Evolutionary conservation across 1,139 yeast genomes (phyloP), one percentile per base, ranked within the genome.

Genomic region (Geotrichum macrosporum): DNA sequence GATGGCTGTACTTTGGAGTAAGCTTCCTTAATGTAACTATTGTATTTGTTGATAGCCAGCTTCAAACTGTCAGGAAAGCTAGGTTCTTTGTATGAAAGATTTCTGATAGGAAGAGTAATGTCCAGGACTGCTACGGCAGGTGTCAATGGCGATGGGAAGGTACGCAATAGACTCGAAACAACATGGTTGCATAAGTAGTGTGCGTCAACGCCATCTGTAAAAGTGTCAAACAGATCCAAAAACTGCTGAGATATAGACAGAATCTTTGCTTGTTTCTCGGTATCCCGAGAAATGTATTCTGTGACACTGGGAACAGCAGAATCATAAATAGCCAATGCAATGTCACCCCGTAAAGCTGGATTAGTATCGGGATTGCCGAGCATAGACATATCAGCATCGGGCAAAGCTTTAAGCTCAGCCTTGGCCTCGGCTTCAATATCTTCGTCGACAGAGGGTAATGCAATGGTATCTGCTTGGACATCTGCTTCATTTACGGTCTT

Each of bases 271-370:
- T 35, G 40, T 20, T 43, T 46, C 29, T 49, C 52, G 8, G 13
- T 22, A 12, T 32, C 42, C 6, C 44, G 12, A 4, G 46, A 26
- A 30, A 44, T 38, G 26, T 45, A 45, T 19, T 42, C 46, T 21
- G 46, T 30, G 21, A 49, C 35, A 29, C 43, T 42, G 16, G 50
- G 47, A 8, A 44, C 68, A 39, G 84, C 81, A 37, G 84, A 74
- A 63, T 88, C 96, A 60, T 78, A 88, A 19, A 88, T 77, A 0
- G 94, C 78, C 56, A 88, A 72, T 2, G 94, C 94, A 47, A 89
- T 80, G 61, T 88, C 96, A 50, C 97, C 96, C 58, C 80, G 80
- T 56, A 89, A 72, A 0, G 95, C 96, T 6, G 96, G 96, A 60
- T 88, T 89, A 21, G 87, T 79, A 45, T 84, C 92, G 12, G 84